A percentile compares a stretch with the other conserved stretches of the same genome.
Conservation (phyloP, 2,329 filamentous ascomycete species). For the Arthrobotrys conoides region DNA sequence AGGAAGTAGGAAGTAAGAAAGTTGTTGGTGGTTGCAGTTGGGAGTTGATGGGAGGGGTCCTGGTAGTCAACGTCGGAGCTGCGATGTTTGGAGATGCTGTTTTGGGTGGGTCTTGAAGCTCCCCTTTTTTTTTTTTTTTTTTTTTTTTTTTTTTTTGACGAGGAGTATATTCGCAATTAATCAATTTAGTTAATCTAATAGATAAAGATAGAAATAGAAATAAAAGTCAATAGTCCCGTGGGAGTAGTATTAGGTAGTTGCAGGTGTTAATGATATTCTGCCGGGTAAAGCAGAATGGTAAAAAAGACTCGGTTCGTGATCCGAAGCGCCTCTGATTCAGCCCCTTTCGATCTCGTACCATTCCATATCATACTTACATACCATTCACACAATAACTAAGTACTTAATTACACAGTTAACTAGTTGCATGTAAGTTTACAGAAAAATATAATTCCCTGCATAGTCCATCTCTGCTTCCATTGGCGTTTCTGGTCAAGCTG, state of each 20-base stretch:
- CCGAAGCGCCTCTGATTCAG: constrained; percentile 57
- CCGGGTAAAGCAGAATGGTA: constrained; percentile 8
- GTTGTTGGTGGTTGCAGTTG: too few species aligned
- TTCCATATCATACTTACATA: too few species aligned
- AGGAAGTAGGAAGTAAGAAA: not conserved
- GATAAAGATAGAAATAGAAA: not conserved
- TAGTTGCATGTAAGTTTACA: too few species aligned
- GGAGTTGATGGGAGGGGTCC: not conserved
- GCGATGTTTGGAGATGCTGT: constrained; percentile 26
- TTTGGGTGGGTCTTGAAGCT: constrained; percentile 22
- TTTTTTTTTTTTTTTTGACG: too few species aligned
- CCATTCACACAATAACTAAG: too few species aligned
- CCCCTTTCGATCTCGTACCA: constrained; percentile 34
- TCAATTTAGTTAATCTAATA: too few species aligned
- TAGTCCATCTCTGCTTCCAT: constrained; percentile 33
- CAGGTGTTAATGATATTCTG: too few species aligned
- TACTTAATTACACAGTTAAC: too few species aligned
- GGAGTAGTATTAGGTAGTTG: too few species aligned
- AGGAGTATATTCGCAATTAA: too few species aligned
- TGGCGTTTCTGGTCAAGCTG: constrained; percentile 59
- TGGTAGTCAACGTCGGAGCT: not conserved
- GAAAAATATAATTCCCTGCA: too few species aligned
- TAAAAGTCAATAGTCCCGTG: too few species aligned
- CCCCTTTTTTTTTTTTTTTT: constrained; percentile 21
- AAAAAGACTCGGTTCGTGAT: constrained; percentile 39